phyloP scores from a whole-genome alignment of 1,139 yeast genomes.

The Maudiozyma humilis region DNA sequence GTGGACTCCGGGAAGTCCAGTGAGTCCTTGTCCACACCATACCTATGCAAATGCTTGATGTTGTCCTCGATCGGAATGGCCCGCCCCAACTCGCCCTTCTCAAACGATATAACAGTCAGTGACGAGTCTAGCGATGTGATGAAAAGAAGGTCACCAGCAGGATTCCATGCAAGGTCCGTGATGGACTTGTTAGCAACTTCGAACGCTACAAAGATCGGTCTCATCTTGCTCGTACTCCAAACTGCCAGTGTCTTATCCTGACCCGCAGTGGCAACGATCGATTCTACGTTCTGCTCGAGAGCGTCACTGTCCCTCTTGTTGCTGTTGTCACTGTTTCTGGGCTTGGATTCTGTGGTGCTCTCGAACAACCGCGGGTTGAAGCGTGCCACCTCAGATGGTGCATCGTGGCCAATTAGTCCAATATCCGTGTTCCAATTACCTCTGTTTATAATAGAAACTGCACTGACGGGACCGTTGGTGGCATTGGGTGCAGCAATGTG shows the following conservation, averaged over 20 bases:
- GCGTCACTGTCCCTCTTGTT: slow-evolving; percentile 9
- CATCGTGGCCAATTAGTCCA: slow-evolving; percentile 88
- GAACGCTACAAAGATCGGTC: slow-evolving; percentile 57
- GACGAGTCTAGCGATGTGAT: slow-evolving; percentile 82
- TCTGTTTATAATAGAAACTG: slow-evolving; percentile 79
- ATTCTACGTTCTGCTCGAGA: slow-evolving; percentile 27
- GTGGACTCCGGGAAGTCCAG: slow-evolving; percentile 81
- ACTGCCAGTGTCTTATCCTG: slow-evolving; percentile 66
- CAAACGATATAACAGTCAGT: slow-evolving; percentile 63
- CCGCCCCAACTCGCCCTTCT: slow-evolving; percentile 62
- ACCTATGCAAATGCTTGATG: slow-evolving; percentile 62
- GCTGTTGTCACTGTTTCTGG: slow-evolving; percentile 6
- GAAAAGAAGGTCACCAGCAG: slow-evolving; percentile 64
- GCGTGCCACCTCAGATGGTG: slow-evolving; percentile 89
- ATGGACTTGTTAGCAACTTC: slow-evolving; percentile 56
- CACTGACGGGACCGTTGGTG: slow-evolving; percentile 89
- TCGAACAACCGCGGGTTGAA: slow-evolving; percentile 70
- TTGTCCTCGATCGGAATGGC: slow-evolving; percentile 60
- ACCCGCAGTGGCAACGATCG: slow-evolving; percentile 70
- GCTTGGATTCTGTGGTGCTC: slow-evolving; percentile 7
- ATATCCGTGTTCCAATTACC: slow-evolving; percentile 91
- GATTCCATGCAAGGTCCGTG: slow-evolving; percentile 72
- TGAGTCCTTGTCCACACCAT: slow-evolving; percentile 83
- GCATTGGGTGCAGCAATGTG: slow-evolving; percentile 96
- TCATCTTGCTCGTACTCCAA: slow-evolving; percentile 57